These are phyloP conservation scores for Fusarium sp. DNA, from an alignment of 2,329 filamentous ascomycete genomes.

Conservation along the genomic window DNA sequence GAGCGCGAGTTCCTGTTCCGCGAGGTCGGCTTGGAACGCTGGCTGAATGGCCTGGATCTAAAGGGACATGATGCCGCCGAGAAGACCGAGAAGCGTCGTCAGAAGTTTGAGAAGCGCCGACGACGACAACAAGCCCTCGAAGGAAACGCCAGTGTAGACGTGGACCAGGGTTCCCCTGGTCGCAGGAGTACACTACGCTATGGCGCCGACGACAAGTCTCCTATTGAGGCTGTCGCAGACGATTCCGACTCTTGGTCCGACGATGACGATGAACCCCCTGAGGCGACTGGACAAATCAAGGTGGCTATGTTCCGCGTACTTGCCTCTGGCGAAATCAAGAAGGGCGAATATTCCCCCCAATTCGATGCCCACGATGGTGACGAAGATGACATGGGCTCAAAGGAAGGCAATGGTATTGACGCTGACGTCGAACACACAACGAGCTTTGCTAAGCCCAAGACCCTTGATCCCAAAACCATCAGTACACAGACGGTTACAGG, in stretches of 20 bases:
- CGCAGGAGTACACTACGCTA: slow-evolving; percentile 78
- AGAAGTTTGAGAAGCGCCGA: slow-evolving; percentile 79
- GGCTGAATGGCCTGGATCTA: slow-evolving; percentile 96
- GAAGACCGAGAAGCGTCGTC: slow-evolving; percentile 87
- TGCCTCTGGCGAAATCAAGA: slow-evolving; percentile 96
- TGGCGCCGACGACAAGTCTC: slow-evolving; percentile 79
- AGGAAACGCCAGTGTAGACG: slow-evolving; percentile 51
- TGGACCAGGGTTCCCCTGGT: slow-evolving; percentile 59
- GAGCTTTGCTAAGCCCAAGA: slow-evolving; percentile 96
- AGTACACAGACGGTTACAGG: slow-evolving; percentile 99
- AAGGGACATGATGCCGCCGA: slow-evolving; percentile 91
- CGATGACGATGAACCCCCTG: slow-evolving; percentile 88
- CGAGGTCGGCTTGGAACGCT: slow-evolving; percentile 94
- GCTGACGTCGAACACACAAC: slow-evolving; percentile 96
- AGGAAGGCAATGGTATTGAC: slow-evolving; percentile 72
- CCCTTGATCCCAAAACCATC: slow-evolving; percentile 94
- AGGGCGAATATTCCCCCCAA: slow-evolving; percentile 96
- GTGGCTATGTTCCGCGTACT: slow-evolving; percentile 95
- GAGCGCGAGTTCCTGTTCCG: slow-evolving; percentile 98
- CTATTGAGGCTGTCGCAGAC: slow-evolving; percentile 75
- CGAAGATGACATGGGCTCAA: slow-evolving; percentile 69
- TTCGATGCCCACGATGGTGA: slow-evolving; percentile 98
- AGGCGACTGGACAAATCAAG: slow-evolving; percentile 97
- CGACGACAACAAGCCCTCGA: slow-evolving; percentile 69
- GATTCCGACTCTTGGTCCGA: slow-evolving; percentile 82